Conservation (phyloP, 768 basidiomycete species). For the Mycena kentingensis region DNA sequence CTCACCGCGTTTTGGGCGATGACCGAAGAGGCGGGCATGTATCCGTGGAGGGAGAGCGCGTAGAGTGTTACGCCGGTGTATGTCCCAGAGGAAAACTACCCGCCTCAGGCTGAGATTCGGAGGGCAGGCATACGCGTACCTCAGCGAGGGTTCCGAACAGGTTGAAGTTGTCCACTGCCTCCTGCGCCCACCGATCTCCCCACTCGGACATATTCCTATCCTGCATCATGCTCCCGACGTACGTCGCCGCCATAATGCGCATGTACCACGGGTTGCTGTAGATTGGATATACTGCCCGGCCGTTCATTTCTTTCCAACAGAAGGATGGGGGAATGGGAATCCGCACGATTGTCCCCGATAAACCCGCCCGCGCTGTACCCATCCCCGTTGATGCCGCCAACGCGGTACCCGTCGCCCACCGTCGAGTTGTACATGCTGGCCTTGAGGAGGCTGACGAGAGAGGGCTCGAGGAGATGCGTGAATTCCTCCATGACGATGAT, state of each 20-base stretch:
- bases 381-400: constrained; percentile 33
- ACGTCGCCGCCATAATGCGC: constrained; percentile 35
- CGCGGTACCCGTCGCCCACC: constrained; percentile 34
- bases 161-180: constrained; percentile 32
- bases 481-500: too few species aligned
- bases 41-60: constrained; percentile 34
- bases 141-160: constrained; percentile 31
- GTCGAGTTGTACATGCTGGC: too few species aligned
- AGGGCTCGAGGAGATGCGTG: too few species aligned
- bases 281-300: constrained; percentile 27
- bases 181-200: constrained; percentile 33
- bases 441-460: too few species aligned
- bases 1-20: constrained; percentile 26
- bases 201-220: constrained; percentile 35
- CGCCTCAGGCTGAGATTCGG: background rate
- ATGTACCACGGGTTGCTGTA: constrained; percentile 37
- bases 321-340: background rate
- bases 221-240: constrained; percentile 32
- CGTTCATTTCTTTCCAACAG: background rate
- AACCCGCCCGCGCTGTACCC: constrained; percentile 35
- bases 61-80: constrained; percentile 34
- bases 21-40: constrained; percentile 32
- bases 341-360: constrained; percentile 32
- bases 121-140: constrained; percentile 13
- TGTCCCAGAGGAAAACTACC: constrained; percentile 34